phyloP scores from a whole-genome alignment of 805 yeast genomes.

The Kluyveromyces nonfermentans region DNA sequence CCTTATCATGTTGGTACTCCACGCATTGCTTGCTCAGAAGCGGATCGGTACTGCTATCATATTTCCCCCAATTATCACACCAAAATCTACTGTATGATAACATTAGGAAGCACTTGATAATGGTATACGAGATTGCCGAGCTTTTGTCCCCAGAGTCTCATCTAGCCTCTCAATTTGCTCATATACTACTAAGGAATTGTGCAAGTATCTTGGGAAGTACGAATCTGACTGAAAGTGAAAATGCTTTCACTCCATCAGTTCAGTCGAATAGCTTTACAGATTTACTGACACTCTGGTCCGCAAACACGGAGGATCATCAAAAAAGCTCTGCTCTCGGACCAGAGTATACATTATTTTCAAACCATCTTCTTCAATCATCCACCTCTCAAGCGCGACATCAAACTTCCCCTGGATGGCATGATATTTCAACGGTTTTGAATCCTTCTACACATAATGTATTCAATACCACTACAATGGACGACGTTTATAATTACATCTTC shows the following conservation, averaged over 20 bases:
- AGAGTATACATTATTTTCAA: not conserved
- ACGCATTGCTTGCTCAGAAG: conserved; percentile 58
- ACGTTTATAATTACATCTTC: conserved; percentile 23
- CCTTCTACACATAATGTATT: conserved; percentile 12
- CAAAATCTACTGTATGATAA: not conserved
- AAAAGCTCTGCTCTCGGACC: not conserved
- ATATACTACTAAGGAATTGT: not conserved
- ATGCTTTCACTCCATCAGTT: not conserved
- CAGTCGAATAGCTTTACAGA: conserved; percentile 15
- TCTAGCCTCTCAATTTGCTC: conserved; percentile 1
- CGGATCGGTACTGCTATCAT: conserved; percentile 37
- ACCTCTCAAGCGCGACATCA: conserved; percentile 2
- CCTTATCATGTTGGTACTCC: conserved; percentile 52
- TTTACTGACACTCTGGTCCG: conserved; percentile 4
- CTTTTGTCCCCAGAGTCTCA: not conserved
- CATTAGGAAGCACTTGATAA: not conserved
- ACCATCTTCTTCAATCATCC: conserved; percentile 1
- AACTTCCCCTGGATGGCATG: not conserved
- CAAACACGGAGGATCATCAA: not conserved
- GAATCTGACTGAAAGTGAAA: not conserved
- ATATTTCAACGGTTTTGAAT: conserved; percentile 3
- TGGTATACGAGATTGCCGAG: not conserved
- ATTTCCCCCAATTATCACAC: not conserved
- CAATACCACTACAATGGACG: conserved; percentile 27
- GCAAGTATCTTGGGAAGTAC: not conserved